Evolutionary conservation across 176 grass and related monocot species (phyloP).

Genomic region (Cocos nucifera): DNA sequence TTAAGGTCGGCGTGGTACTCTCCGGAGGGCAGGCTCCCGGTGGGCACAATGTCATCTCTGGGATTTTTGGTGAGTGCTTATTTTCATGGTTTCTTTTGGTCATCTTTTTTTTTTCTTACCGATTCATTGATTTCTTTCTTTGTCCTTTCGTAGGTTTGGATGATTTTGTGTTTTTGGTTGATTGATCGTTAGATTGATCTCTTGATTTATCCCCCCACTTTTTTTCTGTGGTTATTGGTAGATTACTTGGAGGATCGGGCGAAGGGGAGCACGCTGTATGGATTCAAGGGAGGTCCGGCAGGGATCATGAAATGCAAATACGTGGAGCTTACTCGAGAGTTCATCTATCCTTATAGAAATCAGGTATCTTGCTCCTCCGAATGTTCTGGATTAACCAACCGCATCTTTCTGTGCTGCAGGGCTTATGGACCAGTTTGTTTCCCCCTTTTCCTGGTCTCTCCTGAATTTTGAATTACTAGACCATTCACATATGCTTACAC

Average conservation of each 20-base stretch:
- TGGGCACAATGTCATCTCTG: slow-evolving; percentile 96
- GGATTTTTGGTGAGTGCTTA: slow-evolving; percentile 67
- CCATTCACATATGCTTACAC: too few species aligned
- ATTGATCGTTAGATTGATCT: too few species aligned
- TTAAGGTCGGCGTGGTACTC: slow-evolving; percentile 84
- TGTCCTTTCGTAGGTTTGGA: background rate
- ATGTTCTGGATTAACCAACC: too few species aligned
- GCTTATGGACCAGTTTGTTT: too few species aligned
- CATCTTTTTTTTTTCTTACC: too few species aligned
- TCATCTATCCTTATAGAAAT: slow-evolving; percentile 95
- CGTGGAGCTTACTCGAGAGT: slow-evolving; percentile 61
- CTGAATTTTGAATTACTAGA: too few species aligned
- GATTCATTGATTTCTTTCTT: background rate
- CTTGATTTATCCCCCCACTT: background rate
- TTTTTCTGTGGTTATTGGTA: slow-evolving; percentile 13
- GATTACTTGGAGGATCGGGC: slow-evolving; percentile 75
- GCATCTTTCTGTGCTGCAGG: too few species aligned
- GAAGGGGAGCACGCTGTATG: slow-evolving; percentile 65
- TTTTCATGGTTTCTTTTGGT: background rate
- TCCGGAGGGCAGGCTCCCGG: slow-evolving; percentile 90
- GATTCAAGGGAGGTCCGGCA: slow-evolving; percentile 92
- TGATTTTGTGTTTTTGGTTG: slow-evolving; percentile 1
- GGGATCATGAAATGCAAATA: slow-evolving; percentile 97
- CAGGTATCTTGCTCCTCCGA: slow-evolving; percentile 40
- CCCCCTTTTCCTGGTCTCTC: too few species aligned